Evolutionary conservation across 257 asterid genomes (phyloP).

Genomic region (Penstemon davidsonii): DNA sequence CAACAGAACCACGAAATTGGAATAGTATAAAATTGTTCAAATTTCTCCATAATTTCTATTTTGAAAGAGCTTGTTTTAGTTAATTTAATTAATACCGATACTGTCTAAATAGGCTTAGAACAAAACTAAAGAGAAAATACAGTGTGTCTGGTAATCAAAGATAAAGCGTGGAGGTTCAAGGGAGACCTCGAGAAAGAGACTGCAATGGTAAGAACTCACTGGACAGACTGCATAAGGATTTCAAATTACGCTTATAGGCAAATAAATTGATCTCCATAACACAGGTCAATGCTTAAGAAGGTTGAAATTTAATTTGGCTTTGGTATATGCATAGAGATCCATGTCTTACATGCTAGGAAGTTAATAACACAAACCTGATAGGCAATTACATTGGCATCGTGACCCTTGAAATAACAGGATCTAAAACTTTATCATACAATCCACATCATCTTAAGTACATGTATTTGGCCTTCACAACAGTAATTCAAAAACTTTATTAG

Average conservation of each 20-base stretch:
- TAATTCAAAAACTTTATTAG: background rate
- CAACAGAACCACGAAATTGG: conserved; percentile 13
- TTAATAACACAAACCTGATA: too few species aligned
- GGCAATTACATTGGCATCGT: background rate
- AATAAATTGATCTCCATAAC: too few species aligned
- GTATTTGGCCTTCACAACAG: conserved; percentile 1
- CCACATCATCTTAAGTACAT: background rate
- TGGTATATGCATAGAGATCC: too few species aligned
- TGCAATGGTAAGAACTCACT: background rate
- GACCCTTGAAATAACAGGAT: background rate
- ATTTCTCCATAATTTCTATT: background rate
- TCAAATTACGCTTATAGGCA: too few species aligned
- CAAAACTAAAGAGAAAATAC: background rate
- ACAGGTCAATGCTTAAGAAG: too few species aligned
- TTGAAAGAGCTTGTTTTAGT: background rate
- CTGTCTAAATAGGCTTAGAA: background rate
- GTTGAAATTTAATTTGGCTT: too few species aligned
- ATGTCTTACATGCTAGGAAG: too few species aligned
- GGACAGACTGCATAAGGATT: too few species aligned
- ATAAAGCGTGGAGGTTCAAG: background rate
- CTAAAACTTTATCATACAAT: background rate
- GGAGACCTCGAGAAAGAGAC: background rate
- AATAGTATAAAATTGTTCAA: background rate
- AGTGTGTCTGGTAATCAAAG: too few species aligned
- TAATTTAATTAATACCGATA: background rate